Conservation (phyloP, 2,329 filamentous ascomycete genomes). For the Capronia epimyces region DNA sequence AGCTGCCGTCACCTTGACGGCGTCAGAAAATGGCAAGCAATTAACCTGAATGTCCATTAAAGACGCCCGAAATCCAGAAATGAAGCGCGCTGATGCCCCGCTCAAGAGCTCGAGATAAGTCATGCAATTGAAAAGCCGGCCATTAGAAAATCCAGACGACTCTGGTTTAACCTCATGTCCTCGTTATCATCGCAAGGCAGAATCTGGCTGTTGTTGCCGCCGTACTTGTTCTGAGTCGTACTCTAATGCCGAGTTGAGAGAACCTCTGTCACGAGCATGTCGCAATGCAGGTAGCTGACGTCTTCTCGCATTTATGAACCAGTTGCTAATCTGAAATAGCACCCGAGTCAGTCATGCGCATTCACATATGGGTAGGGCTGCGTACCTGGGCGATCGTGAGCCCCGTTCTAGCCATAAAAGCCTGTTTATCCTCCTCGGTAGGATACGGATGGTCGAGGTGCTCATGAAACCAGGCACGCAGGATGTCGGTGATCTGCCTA, state of each 20-base stretch:
- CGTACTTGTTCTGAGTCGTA: slow-evolving; percentile 18
- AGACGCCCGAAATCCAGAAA: not conserved
- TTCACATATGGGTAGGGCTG: not conserved
- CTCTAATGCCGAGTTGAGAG: slow-evolving; percentile 6
- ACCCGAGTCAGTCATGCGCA: not conserved
- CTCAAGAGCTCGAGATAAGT: not conserved
- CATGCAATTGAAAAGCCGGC: not conserved
- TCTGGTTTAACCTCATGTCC: not conserved
- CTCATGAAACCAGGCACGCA: slow-evolving; percentile 73
- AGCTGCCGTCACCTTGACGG: not conserved
- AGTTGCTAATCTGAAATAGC: slow-evolving; percentile 46
- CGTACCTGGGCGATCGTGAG: slow-evolving; percentile 64
- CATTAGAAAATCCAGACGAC: not conserved
- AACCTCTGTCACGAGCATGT: slow-evolving; percentile 12
- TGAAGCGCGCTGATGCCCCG: not conserved
- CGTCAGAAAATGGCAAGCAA: not conserved
- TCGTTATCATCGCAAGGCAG: not conserved
- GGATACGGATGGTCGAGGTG: slow-evolving; percentile 79
- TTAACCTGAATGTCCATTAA: not conserved
- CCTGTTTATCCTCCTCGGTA: slow-evolving; percentile 80
- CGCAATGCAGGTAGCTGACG: slow-evolving; percentile 45
- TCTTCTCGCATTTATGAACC: slow-evolving; percentile 50
- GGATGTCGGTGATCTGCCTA: slow-evolving; percentile 79
- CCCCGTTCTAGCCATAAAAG: slow-evolving; percentile 68
- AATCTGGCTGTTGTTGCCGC: slow-evolving; percentile 6